These are phyloP conservation scores for Globisporangium viniferum DNA, from an alignment of 352 stramenopile genomes.

Conservation along the genomic window DNA sequence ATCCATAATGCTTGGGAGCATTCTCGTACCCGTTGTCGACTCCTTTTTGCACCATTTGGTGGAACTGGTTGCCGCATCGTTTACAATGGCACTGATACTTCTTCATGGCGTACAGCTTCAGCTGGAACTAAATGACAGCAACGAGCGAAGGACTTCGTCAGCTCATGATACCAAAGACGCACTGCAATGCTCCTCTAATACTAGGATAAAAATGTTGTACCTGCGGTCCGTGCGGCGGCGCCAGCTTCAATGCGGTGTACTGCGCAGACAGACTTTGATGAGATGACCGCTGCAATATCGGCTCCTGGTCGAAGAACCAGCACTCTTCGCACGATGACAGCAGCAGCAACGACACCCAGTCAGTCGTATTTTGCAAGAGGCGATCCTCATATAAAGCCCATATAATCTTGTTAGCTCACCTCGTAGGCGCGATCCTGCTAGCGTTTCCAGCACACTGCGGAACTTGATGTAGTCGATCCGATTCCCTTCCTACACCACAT, in stretches of 20 bases:
- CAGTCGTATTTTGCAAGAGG: background rate
- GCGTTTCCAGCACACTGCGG: slow-evolving; percentile 49
- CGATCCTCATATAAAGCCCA: background rate
- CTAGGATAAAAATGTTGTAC: slow-evolving; percentile 14
- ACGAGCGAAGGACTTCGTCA: background rate
- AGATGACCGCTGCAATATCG: slow-evolving; percentile 32
- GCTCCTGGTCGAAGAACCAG: slow-evolving; percentile 87
- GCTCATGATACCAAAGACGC: background rate
- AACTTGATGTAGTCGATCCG: slow-evolving; percentile 76
- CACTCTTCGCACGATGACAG: slow-evolving; percentile 47
- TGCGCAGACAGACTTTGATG: slow-evolving; percentile 35
- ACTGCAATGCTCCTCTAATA: background rate
- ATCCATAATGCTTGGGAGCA: background rate
- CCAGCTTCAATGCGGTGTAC: slow-evolving; percentile 71
- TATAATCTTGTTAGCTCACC: slow-evolving; percentile 24
- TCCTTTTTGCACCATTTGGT: slow-evolving; percentile 80
- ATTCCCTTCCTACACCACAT: slow-evolving; percentile 28
- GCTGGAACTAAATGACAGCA: slow-evolving; percentile 54
- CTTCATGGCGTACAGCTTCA: slow-evolving; percentile 85
- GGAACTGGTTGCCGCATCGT: slow-evolving; percentile 61
- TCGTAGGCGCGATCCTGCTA: slow-evolving; percentile 39
- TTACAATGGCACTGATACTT: slow-evolving; percentile 71
- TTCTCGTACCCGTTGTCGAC: slow-evolving; percentile 80
- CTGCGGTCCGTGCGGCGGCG: slow-evolving; percentile 70
- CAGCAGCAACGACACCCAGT: background rate